Evolutionary conservation across 2,329 filamentous ascomycete species (phyloP).

Genomic region (Arthroderma sp.): DNA sequence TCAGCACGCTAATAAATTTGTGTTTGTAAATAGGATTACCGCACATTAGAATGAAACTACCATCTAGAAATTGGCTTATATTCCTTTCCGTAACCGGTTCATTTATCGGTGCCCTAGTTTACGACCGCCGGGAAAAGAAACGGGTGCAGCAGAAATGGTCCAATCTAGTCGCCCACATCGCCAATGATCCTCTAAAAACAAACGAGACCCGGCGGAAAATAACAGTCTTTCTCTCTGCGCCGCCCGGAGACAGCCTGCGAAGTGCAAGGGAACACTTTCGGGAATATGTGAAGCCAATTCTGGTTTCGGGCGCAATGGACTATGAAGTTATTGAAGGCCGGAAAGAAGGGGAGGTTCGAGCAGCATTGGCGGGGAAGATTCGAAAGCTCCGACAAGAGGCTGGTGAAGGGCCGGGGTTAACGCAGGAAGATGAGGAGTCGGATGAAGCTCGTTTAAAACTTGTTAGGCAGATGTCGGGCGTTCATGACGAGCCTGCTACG

Average conservation of each 20-base stretch:
- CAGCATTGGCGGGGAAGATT: constrained; percentile 74
- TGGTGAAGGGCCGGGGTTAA: constrained; percentile 38
- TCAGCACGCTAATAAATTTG: no score
- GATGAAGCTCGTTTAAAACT: constrained; percentile 49
- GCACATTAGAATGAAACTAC: constrained; percentile 67
- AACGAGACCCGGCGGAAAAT: constrained; percentile 68
- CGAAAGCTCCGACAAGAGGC: constrained; percentile 50
- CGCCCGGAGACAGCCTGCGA: constrained; percentile 74
- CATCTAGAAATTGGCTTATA: constrained; percentile 95
- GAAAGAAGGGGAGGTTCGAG: constrained; percentile 82
- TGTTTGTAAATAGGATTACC: constrained; percentile 51
- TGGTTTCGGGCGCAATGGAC: constrained; percentile 80
- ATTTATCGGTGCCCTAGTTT: constrained; percentile 68
- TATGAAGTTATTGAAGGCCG: constrained; percentile 93
- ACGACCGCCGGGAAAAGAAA: constrained; percentile 85
- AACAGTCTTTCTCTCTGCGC: constrained; percentile 72
- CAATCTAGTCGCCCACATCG: constrained; percentile 69
- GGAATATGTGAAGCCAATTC: constrained; percentile 85
- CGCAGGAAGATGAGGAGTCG: constrained; percentile 20
- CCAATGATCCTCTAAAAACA: constrained; percentile 58
- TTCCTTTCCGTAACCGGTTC: constrained; percentile 70
- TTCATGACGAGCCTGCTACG: constrained; percentile 58
- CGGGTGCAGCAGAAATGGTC: constrained; percentile 77
- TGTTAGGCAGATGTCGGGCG: constrained; percentile 51
- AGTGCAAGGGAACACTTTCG: constrained; percentile 88